Evolutionary conservation across 768 basidiomycete species (phyloP), one percentile per base, ranked within the genome.

Genomic region (Auricularia sp.): DNA sequence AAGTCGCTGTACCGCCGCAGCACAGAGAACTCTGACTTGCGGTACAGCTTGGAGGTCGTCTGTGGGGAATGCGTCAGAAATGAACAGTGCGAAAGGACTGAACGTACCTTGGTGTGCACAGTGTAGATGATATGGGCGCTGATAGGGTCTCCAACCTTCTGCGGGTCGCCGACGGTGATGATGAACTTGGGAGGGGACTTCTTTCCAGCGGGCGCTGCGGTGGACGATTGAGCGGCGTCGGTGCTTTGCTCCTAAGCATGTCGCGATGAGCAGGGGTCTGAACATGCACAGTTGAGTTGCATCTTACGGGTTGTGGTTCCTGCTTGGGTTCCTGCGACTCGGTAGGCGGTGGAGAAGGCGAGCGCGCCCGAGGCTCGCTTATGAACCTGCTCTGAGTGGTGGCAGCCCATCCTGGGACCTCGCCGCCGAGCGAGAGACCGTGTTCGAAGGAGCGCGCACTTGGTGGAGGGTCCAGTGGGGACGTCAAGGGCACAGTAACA

Each of bases 1-100:
- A 98, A 99, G 75, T 99, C 96, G 5, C 92, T 94, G 75, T 97
- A 99, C 37, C 97, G 87, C n/a, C 97, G 84, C 1, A 99, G 85
- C 62, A 98, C 97, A 2, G 94, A 95, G 74, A 97, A 96, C 1
- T 85, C 78, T 1, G 87, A 83, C 78, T 91, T 92, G 68, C 86
- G 84, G 77, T 83, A 98, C 33, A 88, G 76, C 0, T 91, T 87
- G 3, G 93, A 95, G 6, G 88, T 92, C 0, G 94, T 97, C 89
- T 92, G 68, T 45, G 21, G 42, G 62, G 56, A 39, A 29, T 62
- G 61, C 62, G 65, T 51, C 62, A 65, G 63, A 18, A 44, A n/a
- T 47, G 24, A 39, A 6, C 7, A 7, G 47, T 18, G n/a, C 8
- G 36, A 54, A 58, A 16, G 58, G 36, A 8, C 44, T 7, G 3